phyloP scores from a whole-genome alignment of 495 filamentous ascomycete species.

The Podospora didyma region DNA sequence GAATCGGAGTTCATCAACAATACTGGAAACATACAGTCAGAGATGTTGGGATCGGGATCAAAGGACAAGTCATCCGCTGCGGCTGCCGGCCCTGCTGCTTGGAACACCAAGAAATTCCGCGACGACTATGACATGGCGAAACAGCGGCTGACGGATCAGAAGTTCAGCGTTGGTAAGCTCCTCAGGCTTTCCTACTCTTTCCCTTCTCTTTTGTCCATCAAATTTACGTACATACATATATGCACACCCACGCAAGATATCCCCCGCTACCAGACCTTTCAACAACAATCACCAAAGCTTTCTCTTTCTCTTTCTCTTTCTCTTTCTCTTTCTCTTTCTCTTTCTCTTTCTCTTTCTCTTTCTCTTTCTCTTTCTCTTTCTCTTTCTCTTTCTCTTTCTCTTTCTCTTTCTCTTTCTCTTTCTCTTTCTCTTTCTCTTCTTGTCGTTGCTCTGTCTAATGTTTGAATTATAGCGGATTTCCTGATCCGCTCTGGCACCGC shows the following conservation, averaged over 20 bases:
- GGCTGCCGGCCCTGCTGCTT: slow-evolving; percentile 5
- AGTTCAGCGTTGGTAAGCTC: slow-evolving; percentile 37
- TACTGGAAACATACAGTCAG: not conserved
- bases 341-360: not conserved
- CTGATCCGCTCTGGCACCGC: slow-evolving; percentile 38
- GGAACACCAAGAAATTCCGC: slow-evolving; percentile 32
- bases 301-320: too few species aligned
- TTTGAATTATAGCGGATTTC: slow-evolving; percentile 28
- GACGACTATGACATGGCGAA: slow-evolving; percentile 53
- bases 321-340: not conserved
- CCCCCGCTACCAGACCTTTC: too few species aligned
- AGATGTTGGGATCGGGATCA: not conserved
- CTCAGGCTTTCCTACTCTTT: too few species aligned
- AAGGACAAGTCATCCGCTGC: slow-evolving; percentile 5
- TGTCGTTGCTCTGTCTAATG: not conserved
- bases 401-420: not conserved
- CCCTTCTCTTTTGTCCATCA: too few species aligned
- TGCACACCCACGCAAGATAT: too few species aligned
- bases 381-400: not conserved
- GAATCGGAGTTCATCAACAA: not conserved
- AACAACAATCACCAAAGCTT: not conserved
- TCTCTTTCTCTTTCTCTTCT: not conserved
- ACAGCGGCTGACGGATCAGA: slow-evolving; percentile 31
- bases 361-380: not conserved
- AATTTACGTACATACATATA: too few species aligned